Conservation (phyloP, 2,329 filamentous ascomycete genomes). For the Penicillium freii region DNA sequence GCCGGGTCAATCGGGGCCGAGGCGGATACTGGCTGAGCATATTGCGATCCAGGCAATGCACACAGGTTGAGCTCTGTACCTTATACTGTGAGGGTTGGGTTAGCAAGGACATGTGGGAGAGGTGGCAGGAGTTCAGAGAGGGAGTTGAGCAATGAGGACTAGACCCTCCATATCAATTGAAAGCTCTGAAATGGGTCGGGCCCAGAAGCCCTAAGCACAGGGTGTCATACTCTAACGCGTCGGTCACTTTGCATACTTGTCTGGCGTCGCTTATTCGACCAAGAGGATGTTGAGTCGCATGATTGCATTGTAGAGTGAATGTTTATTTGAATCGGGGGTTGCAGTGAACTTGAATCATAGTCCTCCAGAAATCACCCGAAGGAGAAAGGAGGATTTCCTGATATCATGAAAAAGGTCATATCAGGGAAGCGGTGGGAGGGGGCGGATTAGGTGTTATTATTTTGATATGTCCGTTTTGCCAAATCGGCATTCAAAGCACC, state of each 20-base stretch:
- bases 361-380: not conserved
- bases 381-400: not conserved
- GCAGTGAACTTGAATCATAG: not conserved
- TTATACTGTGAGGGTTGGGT: constrained; percentile 1
- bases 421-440: not conserved
- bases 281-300: not conserved
- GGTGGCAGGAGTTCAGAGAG: not conserved
- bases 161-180: not conserved
- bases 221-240: constrained; percentile 5
- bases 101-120: not conserved
- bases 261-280: constrained; percentile 7
- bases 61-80: not conserved
- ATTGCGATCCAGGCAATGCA: constrained; percentile 15
- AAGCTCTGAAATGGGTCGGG: not conserved
- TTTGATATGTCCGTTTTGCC: not conserved
- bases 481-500: not conserved
- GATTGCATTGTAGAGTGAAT: not conserved
- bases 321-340: not conserved
- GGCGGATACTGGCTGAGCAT: constrained; percentile 13
- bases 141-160: not conserved
- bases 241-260: constrained; percentile 5
- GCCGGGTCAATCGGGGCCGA: constrained; percentile 17
- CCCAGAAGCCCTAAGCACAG: not conserved
- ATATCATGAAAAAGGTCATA: not conserved
- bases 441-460: not conserved